Evolutionary conservation across 805 yeast species (phyloP).

Genomic region (Kuraishia molischiana): DNA sequence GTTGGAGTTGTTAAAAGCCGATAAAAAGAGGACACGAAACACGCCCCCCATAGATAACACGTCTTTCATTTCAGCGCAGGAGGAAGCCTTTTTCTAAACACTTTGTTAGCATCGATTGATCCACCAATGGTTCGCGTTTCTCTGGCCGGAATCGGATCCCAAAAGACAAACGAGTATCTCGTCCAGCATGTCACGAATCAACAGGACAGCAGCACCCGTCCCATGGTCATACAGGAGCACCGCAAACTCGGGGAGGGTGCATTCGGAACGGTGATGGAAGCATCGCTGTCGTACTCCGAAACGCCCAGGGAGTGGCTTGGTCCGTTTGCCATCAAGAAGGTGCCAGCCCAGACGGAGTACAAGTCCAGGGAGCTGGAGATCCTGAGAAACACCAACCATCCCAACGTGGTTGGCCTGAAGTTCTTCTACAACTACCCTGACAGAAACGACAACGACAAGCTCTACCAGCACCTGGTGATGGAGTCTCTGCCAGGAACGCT

Average conservation of each 20-base stretch:
- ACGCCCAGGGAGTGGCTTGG: slow-evolving; percentile 42
- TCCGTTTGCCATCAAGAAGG: slow-evolving; percentile 77
- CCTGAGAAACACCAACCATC: slow-evolving; percentile 66
- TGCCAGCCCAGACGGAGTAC: slow-evolving; percentile 82
- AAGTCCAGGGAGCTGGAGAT: slow-evolving; percentile 76
- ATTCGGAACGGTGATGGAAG: slow-evolving; percentile 77
- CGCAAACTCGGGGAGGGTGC: slow-evolving; percentile 81
- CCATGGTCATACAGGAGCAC: slow-evolving; percentile 64
- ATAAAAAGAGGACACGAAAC: no score
- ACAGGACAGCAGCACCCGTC: slow-evolving; percentile 36
- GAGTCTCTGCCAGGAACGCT: slow-evolving; percentile 78
- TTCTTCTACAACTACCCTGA: slow-evolving; percentile 64
- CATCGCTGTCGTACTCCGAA: slow-evolving; percentile 28
- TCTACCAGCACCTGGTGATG: slow-evolving; percentile 79
- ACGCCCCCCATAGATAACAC: no score
- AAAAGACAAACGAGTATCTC: slow-evolving; percentile 26
- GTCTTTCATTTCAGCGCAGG: no score
- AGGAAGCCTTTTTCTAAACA: no score
- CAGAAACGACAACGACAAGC: slow-evolving; percentile 43
- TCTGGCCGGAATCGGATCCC: no score
- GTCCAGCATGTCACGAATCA: slow-evolving; percentile 58
- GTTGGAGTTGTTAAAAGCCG: no score
- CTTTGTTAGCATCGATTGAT: no score
- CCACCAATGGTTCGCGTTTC: no score
- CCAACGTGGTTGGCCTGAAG: slow-evolving; percentile 63